Evolutionary conservation across 441 rosid genomes (phyloP), one percentile per base, ranked within the genome.

Genomic region (Pelargonium citronellum): DNA sequence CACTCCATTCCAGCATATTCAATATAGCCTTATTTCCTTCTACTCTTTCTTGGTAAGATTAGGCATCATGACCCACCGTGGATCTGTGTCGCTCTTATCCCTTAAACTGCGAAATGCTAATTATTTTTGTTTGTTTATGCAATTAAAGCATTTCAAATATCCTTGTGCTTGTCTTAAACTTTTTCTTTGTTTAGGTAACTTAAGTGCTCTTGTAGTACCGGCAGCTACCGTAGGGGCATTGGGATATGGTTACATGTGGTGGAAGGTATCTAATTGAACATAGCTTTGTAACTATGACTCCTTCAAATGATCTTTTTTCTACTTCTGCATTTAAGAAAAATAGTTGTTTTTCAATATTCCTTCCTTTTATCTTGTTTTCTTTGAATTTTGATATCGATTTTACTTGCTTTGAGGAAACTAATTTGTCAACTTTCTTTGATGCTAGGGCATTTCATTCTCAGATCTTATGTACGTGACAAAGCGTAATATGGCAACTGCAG

Each of bases 241-340:
- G 81, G 97, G 99, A 67, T 95, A 95, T 85, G 98, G 96, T 73
- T 95, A 95, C 75, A 91, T 92, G 98, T 91, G 99, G 97, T 95
- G 89, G 92, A 95, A 95, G 98, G 98, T 95, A 82, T 79, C 37
- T 57, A 46, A 34, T 20, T 66, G n/a, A 69, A 67, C 53, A 12
- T n/a, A 6, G 66, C 10, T 49, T 49, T 69, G 2, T 51, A 53
- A 12, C 47, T 7, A 55, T 9, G 34, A 13, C 30, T 58, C 22
- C n/a, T 27, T 2, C 49, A 19, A 34, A 17, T n/a, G 16, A 8
- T 53, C 47, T 69, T 1, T 16, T 43, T 49, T 16, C 27, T 62
- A 19, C 60, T 64, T 13, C 70, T 61, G 7, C 3, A 39, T 20
- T 63, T 16, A 4, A 60, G 7, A 13, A 19, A 30, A 15, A 22